Percentiles rank a stretch among this genome's conserved stretches.
Conservation (phyloP, 176 grass and related monocot genomes). For the Rhynchospora pubera region DNA sequence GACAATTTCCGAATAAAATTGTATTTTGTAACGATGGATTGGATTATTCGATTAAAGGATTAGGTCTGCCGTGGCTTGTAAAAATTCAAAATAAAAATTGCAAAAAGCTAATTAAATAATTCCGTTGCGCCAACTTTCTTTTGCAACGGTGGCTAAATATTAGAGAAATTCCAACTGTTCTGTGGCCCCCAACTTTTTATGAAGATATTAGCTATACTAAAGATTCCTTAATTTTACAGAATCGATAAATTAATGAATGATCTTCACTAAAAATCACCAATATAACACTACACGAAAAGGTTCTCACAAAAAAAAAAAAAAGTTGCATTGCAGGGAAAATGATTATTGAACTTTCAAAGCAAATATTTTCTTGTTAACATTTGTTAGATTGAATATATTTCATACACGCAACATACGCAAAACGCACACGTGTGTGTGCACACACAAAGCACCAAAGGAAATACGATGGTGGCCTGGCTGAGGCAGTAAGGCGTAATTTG, state of each 20-base stretch:
- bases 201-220: not conserved
- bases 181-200: not conserved
- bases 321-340: not conserved
- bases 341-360: not conserved
- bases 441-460: not conserved
- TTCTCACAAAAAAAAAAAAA: not conserved
- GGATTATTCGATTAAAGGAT: too few species aligned
- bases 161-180: too few species aligned
- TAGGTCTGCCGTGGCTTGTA: too few species aligned
- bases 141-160: too few species aligned
- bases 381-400: not conserved
- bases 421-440: not conserved
- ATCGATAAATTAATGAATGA: not conserved
- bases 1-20: too few species aligned
- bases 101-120: too few species aligned
- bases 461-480: not conserved
- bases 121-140: too few species aligned
- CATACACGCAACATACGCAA: not conserved
- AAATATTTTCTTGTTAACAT: not conserved
- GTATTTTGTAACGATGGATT: too few species aligned
- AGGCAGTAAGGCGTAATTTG: not conserved
- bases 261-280: not conserved
- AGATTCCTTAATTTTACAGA: not conserved
- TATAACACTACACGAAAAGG: too few species aligned
- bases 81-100: too few species aligned